Base-by-base conservation (phyloP, 164 flowering plant species). In the Akebia trifoliata region DNA sequence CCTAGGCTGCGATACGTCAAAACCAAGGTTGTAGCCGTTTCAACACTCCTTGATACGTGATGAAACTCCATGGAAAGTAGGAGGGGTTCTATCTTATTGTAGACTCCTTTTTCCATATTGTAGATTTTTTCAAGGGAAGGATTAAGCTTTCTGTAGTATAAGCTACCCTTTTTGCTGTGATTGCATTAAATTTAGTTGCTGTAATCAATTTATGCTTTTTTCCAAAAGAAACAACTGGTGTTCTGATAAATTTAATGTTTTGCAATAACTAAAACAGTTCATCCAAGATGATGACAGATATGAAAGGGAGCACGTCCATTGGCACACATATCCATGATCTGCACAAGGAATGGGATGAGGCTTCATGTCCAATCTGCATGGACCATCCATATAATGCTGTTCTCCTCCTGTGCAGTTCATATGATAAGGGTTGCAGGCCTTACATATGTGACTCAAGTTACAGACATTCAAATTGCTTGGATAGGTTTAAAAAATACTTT, bases 381-480 rank as follows among this genome's bases (percentile, higher is more conserved):
- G 91, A 85, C 63, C 85, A 80, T n/a, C 91, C 91, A 21, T 87
- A 85, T 65, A 85, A 85, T 74, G 86, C 91, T 60, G 82, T 85
- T 66, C 85, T 85, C 62, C 78, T 85, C 54, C 63, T 78, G 40
- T 85, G 87, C 74, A 78, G 74, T 59, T 78, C 86, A 25, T 73
- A 76, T 67, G 74, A 74, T 38, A 78, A 82, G 38, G 84, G 91
- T 14, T 85, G 91, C 69, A 72, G 82, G 49, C 66, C 91, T 36
- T 85, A 73, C 59, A 71, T 85, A 39, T 85, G 91, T 54, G 86
- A 82, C 47, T 82, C 91, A 31, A 85, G 87, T 67, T 77, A 80
- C 74, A 69, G 87, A 61, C 91, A 85, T 63, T 82, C 91, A 30
- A 85, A 85, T 66, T 82, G 91, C 59, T 70, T 85, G 48, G 87